These are phyloP conservation scores for Trichoderma erinaceum DNA, from an alignment of 495 filamentous ascomycete species.

Conservation along the genomic window DNA sequence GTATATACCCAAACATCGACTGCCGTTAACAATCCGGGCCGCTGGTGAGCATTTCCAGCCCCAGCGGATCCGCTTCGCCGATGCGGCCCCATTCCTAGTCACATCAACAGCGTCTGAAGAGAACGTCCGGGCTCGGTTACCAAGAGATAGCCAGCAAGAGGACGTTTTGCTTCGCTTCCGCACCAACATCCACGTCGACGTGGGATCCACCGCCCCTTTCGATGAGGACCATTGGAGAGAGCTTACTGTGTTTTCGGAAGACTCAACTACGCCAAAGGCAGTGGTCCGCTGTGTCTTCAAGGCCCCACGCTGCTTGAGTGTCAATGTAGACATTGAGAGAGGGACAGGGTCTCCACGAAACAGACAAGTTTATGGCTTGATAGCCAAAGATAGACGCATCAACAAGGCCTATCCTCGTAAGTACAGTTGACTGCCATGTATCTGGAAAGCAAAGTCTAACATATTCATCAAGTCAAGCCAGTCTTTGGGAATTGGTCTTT, in stretches of 20 bases:
- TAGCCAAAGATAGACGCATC: background rate
- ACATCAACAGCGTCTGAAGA: constrained; percentile 1
- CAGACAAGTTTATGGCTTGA: constrained; percentile 4
- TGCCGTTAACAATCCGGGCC: background rate
- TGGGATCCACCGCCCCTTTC: background rate
- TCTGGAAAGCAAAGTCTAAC: background rate
- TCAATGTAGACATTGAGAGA: background rate
- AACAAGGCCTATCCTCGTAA: constrained; percentile 8
- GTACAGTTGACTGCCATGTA: background rate
- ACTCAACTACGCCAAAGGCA: background rate
- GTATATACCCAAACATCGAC: background rate
- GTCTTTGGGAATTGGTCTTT: constrained; percentile 7
- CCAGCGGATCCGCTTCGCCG: background rate
- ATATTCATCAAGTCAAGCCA: background rate
- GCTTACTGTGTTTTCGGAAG: constrained; percentile 2
- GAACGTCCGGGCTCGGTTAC: background rate
- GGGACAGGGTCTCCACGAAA: background rate
- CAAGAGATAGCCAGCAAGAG: background rate
- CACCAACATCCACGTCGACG: background rate
- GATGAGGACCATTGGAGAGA: background rate
- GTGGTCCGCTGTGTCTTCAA: constrained; percentile 1
- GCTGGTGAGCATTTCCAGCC: constrained; percentile 1
- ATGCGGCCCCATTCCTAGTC: constrained; percentile 1
- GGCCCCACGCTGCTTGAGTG: background rate
- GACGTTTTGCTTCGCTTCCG: constrained; percentile 10